Evolutionary conservation across 225 moss, liverwort and hornwort species (phyloP).

Genomic region (Rhytidiadelphus loreus): DNA sequence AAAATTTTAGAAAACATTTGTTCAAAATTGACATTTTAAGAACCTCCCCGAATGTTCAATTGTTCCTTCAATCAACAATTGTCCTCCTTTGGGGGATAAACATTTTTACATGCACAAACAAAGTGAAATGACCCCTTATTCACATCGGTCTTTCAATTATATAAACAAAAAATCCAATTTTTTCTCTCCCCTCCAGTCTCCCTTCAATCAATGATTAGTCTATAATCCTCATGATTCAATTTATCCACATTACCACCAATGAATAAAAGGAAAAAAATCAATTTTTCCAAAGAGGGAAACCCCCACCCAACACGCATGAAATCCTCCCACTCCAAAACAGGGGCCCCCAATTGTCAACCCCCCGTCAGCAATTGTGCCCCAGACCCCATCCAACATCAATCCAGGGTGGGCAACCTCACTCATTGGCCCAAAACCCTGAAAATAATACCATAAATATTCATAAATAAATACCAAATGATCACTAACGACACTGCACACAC

Average conservation of each 20-base stretch:
- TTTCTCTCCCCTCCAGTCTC: not conserved
- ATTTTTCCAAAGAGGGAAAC: not conserved
- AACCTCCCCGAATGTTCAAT: not conserved
- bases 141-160: no score
- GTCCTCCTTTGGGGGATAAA: fast-evolving
- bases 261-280: not conserved
- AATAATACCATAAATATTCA: not conserved
- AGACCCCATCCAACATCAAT: not conserved
- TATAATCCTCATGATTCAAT: not conserved
- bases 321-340: no score
- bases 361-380: not conserved
- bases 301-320: no score
- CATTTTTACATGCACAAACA: not conserved
- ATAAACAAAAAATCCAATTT: not conserved
- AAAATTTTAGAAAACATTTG: not conserved
- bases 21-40: not conserved
- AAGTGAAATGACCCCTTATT: no score
- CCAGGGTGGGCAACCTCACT: constrained; percentile 3
- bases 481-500: not conserved
- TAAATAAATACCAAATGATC: not conserved
- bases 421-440: not conserved
- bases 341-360: not conserved
- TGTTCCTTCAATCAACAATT: not conserved
- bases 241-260: no score
- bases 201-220: not conserved